phyloP scores from a whole-genome alignment of 768 basidiomycete species.

The Termitomyces sp. region DNA sequence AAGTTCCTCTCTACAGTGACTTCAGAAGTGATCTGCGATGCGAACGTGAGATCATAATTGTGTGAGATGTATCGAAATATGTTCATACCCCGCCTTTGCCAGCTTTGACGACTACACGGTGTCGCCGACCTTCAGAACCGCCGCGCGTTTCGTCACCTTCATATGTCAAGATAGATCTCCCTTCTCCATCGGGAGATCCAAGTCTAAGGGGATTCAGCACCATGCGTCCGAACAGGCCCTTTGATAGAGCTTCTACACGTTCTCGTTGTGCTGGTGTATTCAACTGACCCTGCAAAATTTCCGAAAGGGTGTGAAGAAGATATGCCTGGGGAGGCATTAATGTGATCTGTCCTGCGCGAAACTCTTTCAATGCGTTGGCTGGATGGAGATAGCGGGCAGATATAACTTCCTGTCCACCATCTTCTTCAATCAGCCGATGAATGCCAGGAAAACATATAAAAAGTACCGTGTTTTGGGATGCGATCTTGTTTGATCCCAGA shows the following conservation, averaged over 20 bases:
- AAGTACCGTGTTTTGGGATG: conserved; percentile 51
- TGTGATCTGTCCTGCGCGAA: conserved; percentile 40
- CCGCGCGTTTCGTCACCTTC: conserved; percentile 69
- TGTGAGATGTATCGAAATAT: background rate
- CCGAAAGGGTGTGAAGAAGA: conserved; percentile 54
- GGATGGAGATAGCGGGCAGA: conserved; percentile 64
- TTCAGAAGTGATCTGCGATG: conserved; percentile 40
- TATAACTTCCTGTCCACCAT: conserved; percentile 66
- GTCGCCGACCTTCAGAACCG: conserved; percentile 51
- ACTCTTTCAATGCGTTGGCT: conserved; percentile 44
- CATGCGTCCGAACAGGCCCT: conserved; percentile 55
- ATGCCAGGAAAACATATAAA: background rate
- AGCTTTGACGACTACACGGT: conserved; percentile 48
- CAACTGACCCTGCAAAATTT: conserved; percentile 36
- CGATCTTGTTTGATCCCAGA: conserved; percentile 51
- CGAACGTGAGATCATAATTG: background rate
- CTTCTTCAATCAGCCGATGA: conserved; percentile 18
- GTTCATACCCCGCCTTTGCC: conserved; percentile 45
- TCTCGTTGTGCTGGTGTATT: conserved; percentile 42
- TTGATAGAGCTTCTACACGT: conserved; percentile 40
- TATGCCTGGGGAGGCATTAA: conserved; percentile 78
- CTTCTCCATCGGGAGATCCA: conserved; percentile 33
- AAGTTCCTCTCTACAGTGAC: conserved; percentile 58
- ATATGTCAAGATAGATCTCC: conserved; percentile 48
- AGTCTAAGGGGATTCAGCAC: conserved; percentile 47